These are phyloP conservation scores for Penicillium sp. DNA, from an alignment of 2,329 filamentous ascomycete species.

Conservation along the genomic window DNA sequence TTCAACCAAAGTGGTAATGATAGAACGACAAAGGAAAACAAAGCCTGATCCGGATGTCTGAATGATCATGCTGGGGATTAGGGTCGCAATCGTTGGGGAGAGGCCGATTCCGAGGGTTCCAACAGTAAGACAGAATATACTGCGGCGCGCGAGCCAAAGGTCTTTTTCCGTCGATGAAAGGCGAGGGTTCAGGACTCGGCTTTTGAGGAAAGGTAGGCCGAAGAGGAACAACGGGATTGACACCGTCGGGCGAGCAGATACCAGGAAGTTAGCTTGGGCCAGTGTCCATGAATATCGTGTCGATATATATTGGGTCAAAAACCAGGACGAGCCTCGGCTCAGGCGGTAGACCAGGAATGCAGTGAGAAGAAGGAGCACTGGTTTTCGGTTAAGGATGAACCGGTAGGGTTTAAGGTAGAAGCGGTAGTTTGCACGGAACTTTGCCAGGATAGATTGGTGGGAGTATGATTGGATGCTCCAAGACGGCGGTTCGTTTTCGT, in stretches of 20 bases:
- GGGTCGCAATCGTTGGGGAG: slow-evolving; percentile 41
- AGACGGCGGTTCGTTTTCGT: slow-evolving; percentile 14
- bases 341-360: slow-evolving; percentile 51
- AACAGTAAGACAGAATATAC: slow-evolving; percentile 44
- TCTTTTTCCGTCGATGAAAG: slow-evolving; percentile 44
- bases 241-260: slow-evolving; percentile 48
- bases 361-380: slow-evolving; percentile 44
- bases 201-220: slow-evolving; percentile 42
- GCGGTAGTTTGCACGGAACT: slow-evolving; percentile 21
- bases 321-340: slow-evolving; percentile 47
- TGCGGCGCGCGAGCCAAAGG: slow-evolving; percentile 46
- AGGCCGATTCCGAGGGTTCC: slow-evolving; percentile 49
- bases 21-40: slow-evolving; percentile 45
- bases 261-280: slow-evolving; percentile 43
- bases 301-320: slow-evolving; percentile 53
- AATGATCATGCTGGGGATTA: slow-evolving; percentile 47
- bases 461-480: slow-evolving; percentile 17
- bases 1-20: slow-evolving; percentile 50
- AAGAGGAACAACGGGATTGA: slow-evolving; percentile 49
- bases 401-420: slow-evolving; percentile 38
- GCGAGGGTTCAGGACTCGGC: slow-evolving; percentile 36
- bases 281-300: slow-evolving; percentile 52
- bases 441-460: slow-evolving; percentile 16
- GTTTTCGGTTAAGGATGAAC: slow-evolving; percentile 41
- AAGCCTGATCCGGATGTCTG: slow-evolving; percentile 52